Conservation (phyloP, 495 filamentous ascomycete species). For the Monascus purpureus region DNA sequence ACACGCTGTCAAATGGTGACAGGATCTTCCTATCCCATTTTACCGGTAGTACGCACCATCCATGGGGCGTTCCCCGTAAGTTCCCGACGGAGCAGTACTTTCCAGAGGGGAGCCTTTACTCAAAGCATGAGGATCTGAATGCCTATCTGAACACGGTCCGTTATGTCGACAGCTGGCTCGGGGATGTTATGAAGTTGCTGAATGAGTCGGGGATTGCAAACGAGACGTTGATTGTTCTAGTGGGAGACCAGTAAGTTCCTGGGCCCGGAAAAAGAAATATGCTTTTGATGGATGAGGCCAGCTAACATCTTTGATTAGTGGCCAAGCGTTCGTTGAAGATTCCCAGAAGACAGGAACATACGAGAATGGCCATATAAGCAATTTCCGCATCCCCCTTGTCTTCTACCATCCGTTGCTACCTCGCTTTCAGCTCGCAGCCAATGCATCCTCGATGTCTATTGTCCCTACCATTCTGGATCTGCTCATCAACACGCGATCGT, state of each 20-base stretch:
- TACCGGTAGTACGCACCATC: constrained; percentile 28
- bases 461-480: constrained; percentile 18
- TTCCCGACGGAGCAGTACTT: constrained; percentile 16
- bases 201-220: constrained; percentile 27
- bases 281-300: background rate
- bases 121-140: constrained; percentile 16
- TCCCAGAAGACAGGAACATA: constrained; percentile 11
- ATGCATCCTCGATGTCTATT: constrained; percentile 14
- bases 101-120: constrained; percentile 4
- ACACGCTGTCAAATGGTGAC: constrained; percentile 13
- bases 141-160: constrained; percentile 28
- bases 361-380: constrained; percentile 21
- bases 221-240: constrained; percentile 29
- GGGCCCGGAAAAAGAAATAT: background rate
- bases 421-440: constrained; percentile 12
- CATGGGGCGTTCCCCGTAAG: constrained; percentile 18
- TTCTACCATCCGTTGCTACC: constrained; percentile 19
- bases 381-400: constrained; percentile 18
- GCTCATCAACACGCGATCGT: constrained; percentile 18
- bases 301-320: constrained; percentile 3
- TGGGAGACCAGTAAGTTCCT: constrained; percentile 29
- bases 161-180: constrained; percentile 28
- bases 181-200: constrained; percentile 20
- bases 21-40: constrained; percentile 27
- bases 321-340: constrained; percentile 14